Percentiles rank a stretch among this genome's conserved stretches.
Evolutionary conservation across 2,329 filamentous ascomycete genomes (phyloP).

Genomic region (Huntiella savannae): DNA sequence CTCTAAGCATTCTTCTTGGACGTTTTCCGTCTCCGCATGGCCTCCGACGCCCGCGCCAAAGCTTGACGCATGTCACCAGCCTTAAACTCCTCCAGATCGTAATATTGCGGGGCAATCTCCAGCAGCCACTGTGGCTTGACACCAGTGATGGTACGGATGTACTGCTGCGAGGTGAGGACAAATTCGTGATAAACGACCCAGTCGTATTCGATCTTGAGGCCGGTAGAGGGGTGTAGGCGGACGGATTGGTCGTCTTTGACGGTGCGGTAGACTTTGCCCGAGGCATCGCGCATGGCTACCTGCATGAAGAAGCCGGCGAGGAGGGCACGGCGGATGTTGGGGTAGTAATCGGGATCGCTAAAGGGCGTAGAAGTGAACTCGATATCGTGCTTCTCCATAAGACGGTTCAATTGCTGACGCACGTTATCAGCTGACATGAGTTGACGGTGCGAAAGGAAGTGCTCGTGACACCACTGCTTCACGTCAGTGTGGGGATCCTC

Average conservation of each 20-base stretch:
- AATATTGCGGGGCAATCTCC: constrained; percentile 87
- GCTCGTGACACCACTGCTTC: constrained; percentile 91
- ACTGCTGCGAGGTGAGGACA: constrained; percentile 94
- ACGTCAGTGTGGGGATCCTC: constrained; percentile 42
- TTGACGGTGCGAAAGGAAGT: constrained; percentile 79
- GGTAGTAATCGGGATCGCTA: constrained; percentile 93
- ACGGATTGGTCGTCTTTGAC: constrained; percentile 95
- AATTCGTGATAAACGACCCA: constrained; percentile 99
- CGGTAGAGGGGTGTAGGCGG: constrained; percentile 80
- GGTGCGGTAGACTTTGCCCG: constrained; percentile 79
- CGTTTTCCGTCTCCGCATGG: constrained; percentile 39
- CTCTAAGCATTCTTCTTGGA: constrained; percentile 22
- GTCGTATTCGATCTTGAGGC: constrained; percentile 71
- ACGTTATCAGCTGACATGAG: constrained; percentile 89
- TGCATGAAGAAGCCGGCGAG: constrained; percentile 99
- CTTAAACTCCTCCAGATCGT: constrained; percentile 63
- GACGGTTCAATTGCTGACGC: constrained; percentile 73
- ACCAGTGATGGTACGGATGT: constrained; percentile 81
- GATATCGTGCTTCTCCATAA: constrained; percentile 85
- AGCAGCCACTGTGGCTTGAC: constrained; percentile 89
- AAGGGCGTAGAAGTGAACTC: constrained; percentile 79
- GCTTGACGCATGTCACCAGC: constrained; percentile 72
- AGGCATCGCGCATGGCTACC: constrained; percentile 79
- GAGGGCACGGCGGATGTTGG: constrained; percentile 82
- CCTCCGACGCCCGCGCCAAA: constrained; percentile 37